A percentile compares a stretch with the other conserved stretches of the same genome.
Conservation (phyloP, 768 basidiomycete genomes). For the Serendipita sp. region DNA sequence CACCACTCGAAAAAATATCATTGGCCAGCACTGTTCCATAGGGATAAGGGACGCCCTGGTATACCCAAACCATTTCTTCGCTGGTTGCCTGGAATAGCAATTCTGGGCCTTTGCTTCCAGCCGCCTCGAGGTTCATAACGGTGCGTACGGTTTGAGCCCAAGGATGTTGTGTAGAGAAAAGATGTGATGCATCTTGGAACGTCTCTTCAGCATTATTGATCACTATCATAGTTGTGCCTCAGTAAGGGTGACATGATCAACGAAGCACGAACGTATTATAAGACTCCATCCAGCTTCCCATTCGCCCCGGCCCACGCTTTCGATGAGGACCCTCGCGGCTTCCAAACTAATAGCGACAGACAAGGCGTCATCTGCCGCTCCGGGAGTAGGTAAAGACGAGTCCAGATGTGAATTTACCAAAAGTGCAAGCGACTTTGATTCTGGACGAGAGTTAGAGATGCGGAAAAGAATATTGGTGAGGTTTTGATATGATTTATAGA, state of each 20-base stretch:
- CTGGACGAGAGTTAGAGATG: conserved; percentile 56
- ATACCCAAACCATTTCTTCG: conserved; percentile 85
- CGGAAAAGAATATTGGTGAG: conserved; percentile 83
- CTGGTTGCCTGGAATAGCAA: conserved; percentile 92
- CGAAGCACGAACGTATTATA: background rate
- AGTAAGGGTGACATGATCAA: background rate
- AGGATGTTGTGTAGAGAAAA: conserved; percentile 82
- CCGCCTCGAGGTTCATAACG: conserved; percentile 84
- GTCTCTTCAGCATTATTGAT: conserved; percentile 95
- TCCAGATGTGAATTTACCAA: conserved; percentile 84
- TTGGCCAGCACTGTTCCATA: conserved; percentile 80
- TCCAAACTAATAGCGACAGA: conserved; percentile 88
- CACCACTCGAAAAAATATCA: conserved; percentile 82
- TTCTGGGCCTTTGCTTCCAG: conserved; percentile 74
- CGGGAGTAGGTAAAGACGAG: conserved; percentile 63
- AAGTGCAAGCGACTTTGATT: conserved; percentile 63
- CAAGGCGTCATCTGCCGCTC: conserved; percentile 77
- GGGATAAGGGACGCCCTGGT: conserved; percentile 70
- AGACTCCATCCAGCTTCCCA: background rate
- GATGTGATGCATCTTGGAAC: conserved; percentile 84
- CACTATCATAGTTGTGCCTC: conserved; percentile 28
- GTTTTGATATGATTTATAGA: conserved; percentile 76
- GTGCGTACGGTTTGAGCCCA: conserved; percentile 58
- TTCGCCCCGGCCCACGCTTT: conserved; percentile 43
- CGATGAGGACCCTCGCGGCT: conserved; percentile 57